Evolutionary conservation across 805 yeast genomes (phyloP), one percentile per base, ranked within the genome.

Genomic region (Candida argentea): DNA sequence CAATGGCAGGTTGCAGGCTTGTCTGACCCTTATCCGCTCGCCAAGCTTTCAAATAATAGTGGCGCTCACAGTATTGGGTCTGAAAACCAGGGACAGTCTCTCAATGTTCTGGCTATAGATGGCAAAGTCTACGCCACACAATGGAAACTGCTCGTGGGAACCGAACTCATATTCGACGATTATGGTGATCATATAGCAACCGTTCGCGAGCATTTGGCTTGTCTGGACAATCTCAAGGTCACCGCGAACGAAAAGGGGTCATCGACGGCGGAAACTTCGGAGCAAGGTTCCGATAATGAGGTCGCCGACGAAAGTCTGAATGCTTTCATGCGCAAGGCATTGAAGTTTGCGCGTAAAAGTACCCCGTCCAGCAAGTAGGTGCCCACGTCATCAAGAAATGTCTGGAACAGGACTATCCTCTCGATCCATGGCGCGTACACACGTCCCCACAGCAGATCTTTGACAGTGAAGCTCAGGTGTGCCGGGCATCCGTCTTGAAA

Each of bases 111-210:
- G 14, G 49, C 57, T 5, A 50, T 55, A 3, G 65, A 61, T 34
- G 66, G 65, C 12, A 59, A 67, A 21, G 52, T 83, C 4, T 84
- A 73, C 47, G 72, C 74, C 49, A 91, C 94, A 2, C 56, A 62
- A 14, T 87, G 96, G 95, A 63, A 67, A 24, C 69, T 69, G 30
- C 52, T 84, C 3, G 76, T 83, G 1, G 97, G 97, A 0, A 80
- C 93, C 0, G 95, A 61, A 27, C 40, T 59, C 31, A 41, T 61
- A 2, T 57, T 61, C 34, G 66, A 62, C 35, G 68, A 61, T 26
- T 47, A 57, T 32, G 68, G 67, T 1, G 61, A 61, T 20, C 38
- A 56, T 22, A 43, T 60, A 18, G 64, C 65, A 0, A 50, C 52
- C 17, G 65, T 58, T 6, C 42, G 48, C 10, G 67, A 62, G 32